Evolutionary conservation across 2,329 filamentous ascomycete genomes (phyloP), one percentile per base, ranked within the genome.

Genomic region (Epichloe uncinata): DNA sequence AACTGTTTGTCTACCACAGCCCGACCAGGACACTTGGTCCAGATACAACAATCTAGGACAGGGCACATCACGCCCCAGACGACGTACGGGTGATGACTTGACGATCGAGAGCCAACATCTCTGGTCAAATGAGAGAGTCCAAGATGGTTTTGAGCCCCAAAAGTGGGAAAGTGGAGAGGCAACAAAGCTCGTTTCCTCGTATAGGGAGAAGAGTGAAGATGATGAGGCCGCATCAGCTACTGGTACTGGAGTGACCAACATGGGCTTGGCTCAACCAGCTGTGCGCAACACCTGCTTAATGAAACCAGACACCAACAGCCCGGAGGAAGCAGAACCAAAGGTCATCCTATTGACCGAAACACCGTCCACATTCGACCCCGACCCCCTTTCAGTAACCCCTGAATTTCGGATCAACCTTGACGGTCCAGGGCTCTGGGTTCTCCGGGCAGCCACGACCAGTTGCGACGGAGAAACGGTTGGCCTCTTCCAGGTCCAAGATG

Each of bases 1-100:
- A 6, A 38, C 26, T 11, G 35, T 54, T 42, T 56, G 60, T 15
- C 58, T 69, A 15, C 63, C 66, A 46, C 56, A 61, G 47, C 57
- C 65, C n/a, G 60, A 66, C 49, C 50, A 38, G n/a, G 43, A 43
- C 13, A 6, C 30, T 16, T 43, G 47, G 47, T 12, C 22, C 3
- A 36, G 26, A 43, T 48, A 43, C 30, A 26, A 11, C 18, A 12
- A 43, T 33, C 13, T 48, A 4, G 46, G n/a, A 2, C 15, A 18
- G 13, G 15, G 20, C 5, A 18, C 18, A 12, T 18, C 20, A 8
- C 16, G 22, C 18, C 4, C 37, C 26, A 41, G 30, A 22, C 16
- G 9, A 5, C 37, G 18, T 30, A 33, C 34, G 16, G 16, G 2
- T 11, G 36, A 16, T 12, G 18, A 36, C 13, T 38, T 30, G 20